Evolutionary conservation across 2,329 filamentous ascomycete species (phyloP).

Genomic region (Trichophyton equinum): DNA sequence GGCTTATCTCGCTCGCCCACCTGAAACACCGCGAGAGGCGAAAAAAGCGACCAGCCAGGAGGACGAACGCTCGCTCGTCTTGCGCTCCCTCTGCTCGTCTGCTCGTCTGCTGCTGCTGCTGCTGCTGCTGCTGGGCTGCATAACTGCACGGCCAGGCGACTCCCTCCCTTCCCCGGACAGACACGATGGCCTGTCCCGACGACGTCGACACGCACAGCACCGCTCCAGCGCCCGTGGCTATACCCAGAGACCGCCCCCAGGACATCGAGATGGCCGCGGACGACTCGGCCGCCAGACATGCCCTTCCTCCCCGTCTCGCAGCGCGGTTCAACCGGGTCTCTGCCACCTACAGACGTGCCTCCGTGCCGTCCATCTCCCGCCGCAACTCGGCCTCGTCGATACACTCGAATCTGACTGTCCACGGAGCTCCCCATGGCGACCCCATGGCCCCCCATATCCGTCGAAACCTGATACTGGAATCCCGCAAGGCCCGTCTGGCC

Average conservation of each 20-base stretch:
- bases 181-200: neutral
- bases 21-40: neutral
- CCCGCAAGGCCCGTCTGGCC: conserved; percentile 50
- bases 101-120: neutral
- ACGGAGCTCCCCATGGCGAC: conserved; percentile 31
- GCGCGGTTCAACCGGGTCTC: conserved; percentile 48
- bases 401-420: conserved; percentile 47
- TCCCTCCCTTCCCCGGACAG: too few relatives aligned
- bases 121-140: neutral
- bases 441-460: conserved; percentile 54
- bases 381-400: conserved; percentile 53
- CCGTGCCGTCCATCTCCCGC: conserved; percentile 46
- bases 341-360: conserved; percentile 45
- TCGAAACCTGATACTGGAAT: conserved; percentile 52
- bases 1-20: neutral
- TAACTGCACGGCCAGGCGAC: neutral
- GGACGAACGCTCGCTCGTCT: neutral
- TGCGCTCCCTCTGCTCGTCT: too few relatives aligned
- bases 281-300: conserved; percentile 28
- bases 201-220: neutral
- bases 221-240: neutral
- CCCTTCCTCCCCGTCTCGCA: conserved; percentile 48
- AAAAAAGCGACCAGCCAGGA: neutral
- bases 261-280: conserved; percentile 34
- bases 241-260: conserved; percentile 7